These are phyloP conservation scores for Galeopsis tetrahit DNA, from an alignment of 257 asterid species.

Conservation along the genomic window DNA sequence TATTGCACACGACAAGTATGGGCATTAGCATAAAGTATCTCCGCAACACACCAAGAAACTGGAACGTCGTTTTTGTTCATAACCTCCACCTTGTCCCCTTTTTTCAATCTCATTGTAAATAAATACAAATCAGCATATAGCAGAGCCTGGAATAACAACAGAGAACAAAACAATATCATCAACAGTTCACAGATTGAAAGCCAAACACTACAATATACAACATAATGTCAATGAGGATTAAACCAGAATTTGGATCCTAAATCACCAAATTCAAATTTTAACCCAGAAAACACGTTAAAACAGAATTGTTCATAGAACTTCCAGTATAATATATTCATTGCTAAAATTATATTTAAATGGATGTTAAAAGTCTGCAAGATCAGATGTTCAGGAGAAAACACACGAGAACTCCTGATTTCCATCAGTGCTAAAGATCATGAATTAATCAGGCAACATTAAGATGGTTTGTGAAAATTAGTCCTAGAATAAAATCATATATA, in stretches of 20 bases:
- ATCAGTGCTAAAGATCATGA: conserved; percentile 26
- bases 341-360: background rate
- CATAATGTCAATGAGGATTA: background rate
- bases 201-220: background rate
- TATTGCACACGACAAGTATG: conserved; percentile 53
- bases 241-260: conserved; percentile 25
- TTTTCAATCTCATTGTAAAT: conserved; percentile 57
- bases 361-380: conserved; percentile 7
- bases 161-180: conserved; percentile 6
- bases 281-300: background rate
- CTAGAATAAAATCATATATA: conserved; percentile 20
- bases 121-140: conserved; percentile 28
- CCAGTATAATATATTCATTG: background rate
- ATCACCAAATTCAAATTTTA: background rate
- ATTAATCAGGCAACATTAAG: conserved; percentile 29
- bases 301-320: background rate
- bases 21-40: conserved; percentile 62
- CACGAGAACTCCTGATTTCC: conserved; percentile 7
- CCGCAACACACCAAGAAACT: conserved; percentile 61
- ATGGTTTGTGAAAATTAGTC: background rate
- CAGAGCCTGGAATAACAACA: conserved; percentile 45
- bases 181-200: conserved; percentile 9
- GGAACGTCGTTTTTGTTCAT: conserved; percentile 51
- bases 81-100: conserved; percentile 77
- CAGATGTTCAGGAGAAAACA: conserved; percentile 15